These are phyloP conservation scores for Eremomyces bilateralis DNA, from an alignment of 495 filamentous ascomycete species.

Conservation along the genomic window DNA sequence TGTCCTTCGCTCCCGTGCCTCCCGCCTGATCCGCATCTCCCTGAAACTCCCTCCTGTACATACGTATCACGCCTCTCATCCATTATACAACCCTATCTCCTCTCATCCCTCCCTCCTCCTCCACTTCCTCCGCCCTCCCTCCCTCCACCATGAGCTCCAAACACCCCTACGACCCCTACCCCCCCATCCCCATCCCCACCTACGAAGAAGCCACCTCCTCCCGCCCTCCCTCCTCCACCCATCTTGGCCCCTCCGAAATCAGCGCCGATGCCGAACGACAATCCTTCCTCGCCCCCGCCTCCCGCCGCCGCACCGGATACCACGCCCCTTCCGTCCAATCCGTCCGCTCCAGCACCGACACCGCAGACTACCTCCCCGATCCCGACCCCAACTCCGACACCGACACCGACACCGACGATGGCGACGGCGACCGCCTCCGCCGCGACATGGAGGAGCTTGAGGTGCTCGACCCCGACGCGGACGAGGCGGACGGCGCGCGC, in stretches of 20 bases:
- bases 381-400: slow-evolving; percentile 8
- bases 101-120: neutral
- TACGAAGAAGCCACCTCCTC: slow-evolving; percentile 77
- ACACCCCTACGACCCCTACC: slow-evolving; percentile 24
- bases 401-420: slow-evolving; percentile 8
- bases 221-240: slow-evolving; percentile 33
- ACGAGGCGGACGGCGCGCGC: slow-evolving; percentile 18
- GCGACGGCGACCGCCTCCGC: slow-evolving; percentile 35
- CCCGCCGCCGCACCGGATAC: slow-evolving; percentile 29
- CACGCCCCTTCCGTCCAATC: slow-evolving; percentile 59
- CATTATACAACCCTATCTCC: no score
- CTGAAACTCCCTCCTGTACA: no score
- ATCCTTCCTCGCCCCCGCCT: slow-evolving; percentile 23
- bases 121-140: neutral
- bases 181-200: slow-evolving; percentile 63
- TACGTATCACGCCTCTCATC: no score
- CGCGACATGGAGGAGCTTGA: slow-evolving; percentile 81
- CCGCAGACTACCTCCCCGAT: slow-evolving; percentile 4
- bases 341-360: slow-evolving; percentile 36
- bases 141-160: neutral
- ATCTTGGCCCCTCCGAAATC: slow-evolving; percentile 30
- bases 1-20: no score
- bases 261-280: slow-evolving; percentile 41
- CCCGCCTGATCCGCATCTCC: no score
- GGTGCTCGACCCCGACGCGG: slow-evolving; percentile 44